Base-by-base conservation (phyloP, 805 yeast genomes). In the Tanozyma kutaoensis region DNA sequence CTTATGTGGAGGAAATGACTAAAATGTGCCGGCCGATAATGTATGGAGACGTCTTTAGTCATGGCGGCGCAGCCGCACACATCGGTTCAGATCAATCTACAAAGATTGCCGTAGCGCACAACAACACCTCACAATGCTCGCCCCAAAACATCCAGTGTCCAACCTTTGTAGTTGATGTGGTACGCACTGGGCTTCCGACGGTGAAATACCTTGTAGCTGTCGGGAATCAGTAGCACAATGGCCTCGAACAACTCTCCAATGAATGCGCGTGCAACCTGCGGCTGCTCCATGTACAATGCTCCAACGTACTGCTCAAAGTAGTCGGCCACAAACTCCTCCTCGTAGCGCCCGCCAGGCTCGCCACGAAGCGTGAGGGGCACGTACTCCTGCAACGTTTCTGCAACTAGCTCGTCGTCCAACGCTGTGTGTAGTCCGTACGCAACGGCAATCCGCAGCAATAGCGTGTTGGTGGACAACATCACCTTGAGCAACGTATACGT, bases 231-330 rank as follows among this genome's bases (percentile, higher is more conserved):
- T n/a, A 32, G 38, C 20, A 56, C 40, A 3, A 57, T 41, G 20
- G 43, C 40, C 22, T 41, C 45, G 26, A 53, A 57, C 8, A 57
- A 45, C 21, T 39, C 43, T 14, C 38, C 38, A 10, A 58, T 48
- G 45, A 55, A 56, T n/a, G 28, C 23, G 31, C 48, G 50, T 3
- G 62, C 61, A 2, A 39, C 48, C 7, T 38, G 43, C 4, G 62
- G 62, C 33, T 48, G 55, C 25, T 56, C 62, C 12, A 55, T 30
- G 24, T 48, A 49, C 24, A 58, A 43, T 0, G 62, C 58, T n/a
- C 61, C 64, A n/a, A 55, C 52, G 25, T 58, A 58, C 27, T 50
- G 52, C 33, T 58, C 64, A 31, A 58, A 58, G 35, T 50, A 58
- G 31, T 58, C 64, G 2, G 55, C 64, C 19, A 57, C 40, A 32